Base-by-base conservation (phyloP, 345 rosid genomes). In the Rhodamnia argentea region DNA sequence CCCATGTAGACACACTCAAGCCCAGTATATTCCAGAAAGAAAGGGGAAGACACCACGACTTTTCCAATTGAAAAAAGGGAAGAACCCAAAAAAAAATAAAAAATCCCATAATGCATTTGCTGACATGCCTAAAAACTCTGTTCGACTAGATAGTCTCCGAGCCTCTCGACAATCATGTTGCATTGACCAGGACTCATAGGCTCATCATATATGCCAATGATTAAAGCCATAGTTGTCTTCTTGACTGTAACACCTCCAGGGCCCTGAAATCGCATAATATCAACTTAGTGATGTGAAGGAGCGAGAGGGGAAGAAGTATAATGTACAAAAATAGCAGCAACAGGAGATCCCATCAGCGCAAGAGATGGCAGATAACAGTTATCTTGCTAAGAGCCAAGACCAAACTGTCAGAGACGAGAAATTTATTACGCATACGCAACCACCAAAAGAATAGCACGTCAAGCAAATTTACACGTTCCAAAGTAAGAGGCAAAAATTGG, bases 161-260 rank as follows among this genome's bases (percentile, higher is more conserved):
- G 76, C 91, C 88, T 88, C 86, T 90, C 93, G 7, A 92, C 90
- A 27, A 90, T 56, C 91, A 90, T 90, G 88, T 92, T 90, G 90
- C 93, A 92, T 85, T 90, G 92, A 27, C 90, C 91, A 3, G 93
- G 89, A 58, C 91, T 84, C 88, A 92, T 26, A 15, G 93, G 93
- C 87, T 90, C 91, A 12, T 90, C 90, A 12, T 92, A 92, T 44
- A 92, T 84, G 15, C 92, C 93, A 32, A 92, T 84, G 62, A 92
- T 59, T 85, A 90, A 86, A 84, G 92, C 91, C 54, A 76, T 87
- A 58, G 24, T 59, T 18, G 92, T 90, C 88, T 92, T 92, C 89
- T 92, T 90, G 62, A 92, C 75, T 5, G 93, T 92, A 82, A 90
- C 42, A 10, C 93, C 92, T 40, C 92, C 90, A 9, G 92, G 62